phyloP scores from a whole-genome alignment of 2,329 filamentous ascomycete genomes.

The Colletotrichum navitas region DNA sequence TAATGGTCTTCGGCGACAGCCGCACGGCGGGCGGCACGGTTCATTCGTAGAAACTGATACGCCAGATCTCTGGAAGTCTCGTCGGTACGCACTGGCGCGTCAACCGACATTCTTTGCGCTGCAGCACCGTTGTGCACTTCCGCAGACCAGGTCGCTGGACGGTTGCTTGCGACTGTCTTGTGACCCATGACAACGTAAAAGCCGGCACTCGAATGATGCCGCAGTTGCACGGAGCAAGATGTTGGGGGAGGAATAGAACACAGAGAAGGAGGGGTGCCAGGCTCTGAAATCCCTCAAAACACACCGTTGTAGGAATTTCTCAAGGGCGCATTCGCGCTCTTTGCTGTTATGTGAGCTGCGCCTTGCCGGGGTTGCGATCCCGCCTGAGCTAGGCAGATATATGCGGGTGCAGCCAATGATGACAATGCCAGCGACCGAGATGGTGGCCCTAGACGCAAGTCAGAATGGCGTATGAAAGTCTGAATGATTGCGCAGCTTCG shows the following conservation, averaged over 20 bases:
- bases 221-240: constrained; percentile 16
- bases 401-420: constrained; percentile 18
- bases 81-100: neutral
- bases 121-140: neutral
- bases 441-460: neutral
- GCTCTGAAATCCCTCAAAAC: constrained; percentile 1
- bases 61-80: constrained; percentile 30
- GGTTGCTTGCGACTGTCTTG: constrained; percentile 1
- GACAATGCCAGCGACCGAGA: constrained; percentile 14
- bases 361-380: constrained; percentile 7
- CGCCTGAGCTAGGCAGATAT: constrained; percentile 10
- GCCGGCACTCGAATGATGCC: neutral
- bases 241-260: neutral
- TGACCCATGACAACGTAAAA: constrained; percentile 18
- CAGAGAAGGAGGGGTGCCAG: neutral
- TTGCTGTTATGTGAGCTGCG: constrained; percentile 28
- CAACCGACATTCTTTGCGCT: neutral
- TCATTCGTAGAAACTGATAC: constrained; percentile 25
- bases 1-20: neutral
- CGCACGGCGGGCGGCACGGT: constrained; percentile 12
- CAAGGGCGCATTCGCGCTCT: constrained; percentile 36
- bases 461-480: neutral
- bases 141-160: neutral
- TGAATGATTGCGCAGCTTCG: constrained; percentile 23
- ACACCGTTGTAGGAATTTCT: neutral